Percentiles rank a stretch among this genome's conserved stretches.
phyloP scores from a whole-genome alignment of 176 grass and related monocot species.

The Carex scoparia region DNA sequence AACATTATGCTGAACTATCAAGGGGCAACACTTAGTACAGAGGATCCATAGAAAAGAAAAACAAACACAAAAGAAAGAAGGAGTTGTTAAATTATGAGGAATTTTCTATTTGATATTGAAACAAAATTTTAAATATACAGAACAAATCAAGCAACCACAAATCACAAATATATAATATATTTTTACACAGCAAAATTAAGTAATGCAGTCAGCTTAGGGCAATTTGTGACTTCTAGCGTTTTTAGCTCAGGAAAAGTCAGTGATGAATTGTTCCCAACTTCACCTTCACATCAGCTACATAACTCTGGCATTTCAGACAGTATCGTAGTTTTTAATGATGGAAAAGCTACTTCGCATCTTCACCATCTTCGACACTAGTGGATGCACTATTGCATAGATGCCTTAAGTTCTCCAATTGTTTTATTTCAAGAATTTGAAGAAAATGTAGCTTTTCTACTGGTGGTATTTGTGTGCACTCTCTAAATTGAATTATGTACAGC shows the following conservation, averaged over 20 bases:
- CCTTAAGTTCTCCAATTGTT: not conserved
- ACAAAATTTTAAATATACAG: no score
- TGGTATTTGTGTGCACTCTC: not conserved
- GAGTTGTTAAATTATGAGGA: no score
- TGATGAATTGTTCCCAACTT: not conserved
- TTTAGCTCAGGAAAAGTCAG: not conserved
- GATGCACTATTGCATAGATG: not conserved
- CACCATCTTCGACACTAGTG: not conserved
- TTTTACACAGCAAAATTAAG: no score
- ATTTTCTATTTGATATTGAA: no score
- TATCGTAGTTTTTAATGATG: not conserved
- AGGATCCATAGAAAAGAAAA: no score
- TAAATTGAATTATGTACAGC: not conserved
- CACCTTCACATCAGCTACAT: not conserved
- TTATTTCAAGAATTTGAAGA: not conserved
- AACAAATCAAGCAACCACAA: no score
- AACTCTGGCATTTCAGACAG: not conserved
- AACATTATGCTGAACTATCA: no score
- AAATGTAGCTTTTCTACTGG: conserved; percentile 12
- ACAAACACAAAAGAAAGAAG: no score
- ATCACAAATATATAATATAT: no score
- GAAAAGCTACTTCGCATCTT: not conserved
- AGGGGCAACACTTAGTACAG: no score
- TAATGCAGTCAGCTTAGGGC: not conserved
- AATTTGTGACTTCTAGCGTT: not conserved